Base-by-base conservation (phyloP, 2,329 filamentous ascomycete species). In the Colletotrichum abscissum region DNA sequence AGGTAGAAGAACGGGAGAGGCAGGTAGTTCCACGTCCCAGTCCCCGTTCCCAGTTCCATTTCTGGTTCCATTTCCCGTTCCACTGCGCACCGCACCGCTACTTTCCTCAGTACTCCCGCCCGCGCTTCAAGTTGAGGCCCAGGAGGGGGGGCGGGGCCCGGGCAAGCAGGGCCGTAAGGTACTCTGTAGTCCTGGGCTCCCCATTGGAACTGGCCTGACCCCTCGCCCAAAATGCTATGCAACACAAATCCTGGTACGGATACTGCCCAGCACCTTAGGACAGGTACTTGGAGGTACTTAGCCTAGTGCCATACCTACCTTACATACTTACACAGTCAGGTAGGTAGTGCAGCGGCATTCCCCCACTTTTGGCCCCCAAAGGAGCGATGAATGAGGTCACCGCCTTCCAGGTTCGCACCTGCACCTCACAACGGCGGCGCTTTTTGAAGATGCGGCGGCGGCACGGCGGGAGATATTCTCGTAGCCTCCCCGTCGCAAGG, bases 321-420 rank as follows among this genome's bases (percentile, higher is more conserved):
- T 35, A 35, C 33, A 5, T 35, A n/a, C n/a, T n/a, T n/a, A 35
- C 33, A 35, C 33, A 35, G 33, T 12, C 11, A 35, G 33, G 33
- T 35, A 35, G 33, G 33, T 35, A 54, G 62, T 67, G 62, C 55
- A 69, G 69, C 70, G 70, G 71, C 62, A 38, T 73, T 71, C 56
- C 71, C 71, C 71, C 71, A 66, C 67, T 57, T 66, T 62, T 22
- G n/a, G 46, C 56, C 67, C 66, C 62, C 60, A 56, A 62, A 38
- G 26, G n/a, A 35, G 42, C 59, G 26, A 57, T 67, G 56, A 73
- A 73, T 73, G 67, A 66, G 71, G 70, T 73, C 56, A 70, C 70
- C 60, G 71, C 67, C 67, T 70, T 49, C 42, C 4, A 49, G 42
- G 19, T 22, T 62, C 55, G 55, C 56, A 71, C 62, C 57, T 26